Evolutionary conservation across 2,329 filamentous ascomycete genomes (phyloP).

Genomic region (Pseudocercospora ulei): DNA sequence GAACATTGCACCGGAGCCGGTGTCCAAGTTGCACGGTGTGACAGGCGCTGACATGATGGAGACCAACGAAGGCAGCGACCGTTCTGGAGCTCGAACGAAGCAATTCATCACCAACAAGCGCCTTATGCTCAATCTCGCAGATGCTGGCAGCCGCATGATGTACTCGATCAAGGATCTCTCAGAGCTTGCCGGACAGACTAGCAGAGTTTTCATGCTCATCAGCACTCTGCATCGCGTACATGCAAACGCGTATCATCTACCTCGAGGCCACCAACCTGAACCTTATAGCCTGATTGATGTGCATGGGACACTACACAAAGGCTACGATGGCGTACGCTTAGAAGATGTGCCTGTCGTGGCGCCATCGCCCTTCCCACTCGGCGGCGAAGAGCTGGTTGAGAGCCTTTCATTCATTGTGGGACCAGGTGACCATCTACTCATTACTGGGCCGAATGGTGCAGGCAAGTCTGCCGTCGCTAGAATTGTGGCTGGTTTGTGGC

Average conservation of each 20-base stretch:
- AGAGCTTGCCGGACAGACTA: slow-evolving; percentile 91
- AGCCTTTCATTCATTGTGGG: slow-evolving; percentile 81
- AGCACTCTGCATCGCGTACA: slow-evolving; percentile 90
- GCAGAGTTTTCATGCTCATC: slow-evolving; percentile 88
- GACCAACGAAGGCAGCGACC: slow-evolving; percentile 12
- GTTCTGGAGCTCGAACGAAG: slow-evolving; percentile 68
- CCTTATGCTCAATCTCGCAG: slow-evolving; percentile 91
- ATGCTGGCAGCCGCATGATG: slow-evolving; percentile 97
- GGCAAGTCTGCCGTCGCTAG: slow-evolving; percentile 85
- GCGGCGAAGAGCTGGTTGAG: slow-evolving; percentile 84
- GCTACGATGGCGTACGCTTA: slow-evolving; percentile 86
- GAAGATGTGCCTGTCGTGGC: slow-evolving; percentile 91
- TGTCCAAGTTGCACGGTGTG: slow-evolving; percentile 48
- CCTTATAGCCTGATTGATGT: slow-evolving; percentile 82
- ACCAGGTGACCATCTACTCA: slow-evolving; percentile 82
- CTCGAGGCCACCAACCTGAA: slow-evolving; percentile 58
- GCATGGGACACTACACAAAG: slow-evolving; percentile 86
- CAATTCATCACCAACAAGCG: slow-evolving; percentile 99
- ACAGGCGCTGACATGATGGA: neutral
- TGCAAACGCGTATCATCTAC: slow-evolving; percentile 72
- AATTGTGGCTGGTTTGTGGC: slow-evolving; percentile 87
- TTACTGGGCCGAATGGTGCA: slow-evolving; percentile 88
- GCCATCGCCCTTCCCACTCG: slow-evolving; percentile 75
- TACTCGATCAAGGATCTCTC: slow-evolving; percentile 98
- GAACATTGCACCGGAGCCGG: slow-evolving; percentile 55